Evolutionary conservation across 257 asterid genomes (phyloP), one percentile per base, ranked within the genome.

Genomic region (Solanum clarkiae): DNA sequence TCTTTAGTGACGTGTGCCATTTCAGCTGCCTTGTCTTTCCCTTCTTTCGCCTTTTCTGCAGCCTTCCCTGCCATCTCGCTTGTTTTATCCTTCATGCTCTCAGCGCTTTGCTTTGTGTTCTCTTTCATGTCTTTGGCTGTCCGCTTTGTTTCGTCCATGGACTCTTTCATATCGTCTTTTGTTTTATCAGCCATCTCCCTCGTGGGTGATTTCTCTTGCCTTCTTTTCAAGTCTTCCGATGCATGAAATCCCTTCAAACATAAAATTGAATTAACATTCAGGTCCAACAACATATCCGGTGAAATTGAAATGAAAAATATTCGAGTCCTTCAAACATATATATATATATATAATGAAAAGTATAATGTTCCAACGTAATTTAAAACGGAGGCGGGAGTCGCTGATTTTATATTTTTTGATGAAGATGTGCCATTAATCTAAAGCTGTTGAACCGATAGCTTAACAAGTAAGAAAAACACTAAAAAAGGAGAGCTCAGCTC

Each of bases 61-160:
- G 86, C 86, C 24, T 36, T 55, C 10, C 84, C 84, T 1, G 86
- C 91, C 79, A 88, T 77, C 0, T 83, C 85, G 2, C 59, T 54
- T 1, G 91, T 55, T 66, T 85, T 86, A 1, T 87, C 91, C 85
- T 85, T 91, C 84, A 88, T 82, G 16, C 7, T 40, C 68, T 88
- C 89, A 0, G 88, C 86, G 5, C 82, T 60, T 5, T 82, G 90
- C 72, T 69, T 86, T 0, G 92, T 80, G 20, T 84, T 90, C 2
- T 91, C 93, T 84, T 83, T 88, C 97, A 93, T 85, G 56, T 88
- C 92, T 29, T 81, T 72, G 6, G 91, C 82, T 62, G 80, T 84
- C 1, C 85, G 88, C 14, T 85, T 90, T 0, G 93, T 84, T 69
- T 80, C 75, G 5, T 86, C 92, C 91, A 65, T 86, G 47, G 86